Evolutionary conservation across 163 green algal species (phyloP), one percentile per base, ranked within the genome.

Genomic region (Chlamydomonas reinhardtii): DNA sequence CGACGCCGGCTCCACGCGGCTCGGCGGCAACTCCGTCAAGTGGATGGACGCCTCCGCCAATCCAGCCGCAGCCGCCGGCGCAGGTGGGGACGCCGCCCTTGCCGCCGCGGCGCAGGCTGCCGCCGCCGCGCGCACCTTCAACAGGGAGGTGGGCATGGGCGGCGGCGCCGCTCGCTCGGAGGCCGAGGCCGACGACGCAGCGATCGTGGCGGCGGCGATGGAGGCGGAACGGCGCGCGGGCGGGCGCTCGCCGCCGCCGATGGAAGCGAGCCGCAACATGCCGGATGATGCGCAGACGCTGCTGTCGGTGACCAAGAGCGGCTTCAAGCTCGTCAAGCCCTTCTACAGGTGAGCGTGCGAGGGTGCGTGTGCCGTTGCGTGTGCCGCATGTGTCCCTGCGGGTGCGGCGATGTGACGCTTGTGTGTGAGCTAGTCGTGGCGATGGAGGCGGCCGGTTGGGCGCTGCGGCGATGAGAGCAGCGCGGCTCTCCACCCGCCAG

Each of bases 251-350:
- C 37, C 62, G 4, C 29, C 43, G 52, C 73, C 48, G 48, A 15
- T 48, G 17, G 19, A 31, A 4, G 29, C 14, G 22, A 76, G 64
- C 48, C 48, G 48, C 48, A 56, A 56, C 48, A 56, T 56, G 48
- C 48, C 48, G 48, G 48, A 56, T 9, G 48, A 56, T 39, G 61
- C 27, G 29, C 70, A 77, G 73, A 87, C 81, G 37, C 71, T 87
- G 70, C 37, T 87, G 56, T 72, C 81, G 35, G 71, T 87, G 20
- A 82, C 81, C n/a, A 87, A 87, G 59, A 59, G 29, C 19, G 84
- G 84, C 39, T 89, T 89, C 84, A 84, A 85, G 35, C 68, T 75
- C 0, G 80, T 85, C 54, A 89, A 89, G 73, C 86, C 86, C 31
- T 90, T 90, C 22, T 90, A 73, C 76, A 75, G 78, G 66, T 76